Base-by-base conservation (phyloP, 176 grass and related monocot genomes). In the Oryza glumipatula region DNA sequence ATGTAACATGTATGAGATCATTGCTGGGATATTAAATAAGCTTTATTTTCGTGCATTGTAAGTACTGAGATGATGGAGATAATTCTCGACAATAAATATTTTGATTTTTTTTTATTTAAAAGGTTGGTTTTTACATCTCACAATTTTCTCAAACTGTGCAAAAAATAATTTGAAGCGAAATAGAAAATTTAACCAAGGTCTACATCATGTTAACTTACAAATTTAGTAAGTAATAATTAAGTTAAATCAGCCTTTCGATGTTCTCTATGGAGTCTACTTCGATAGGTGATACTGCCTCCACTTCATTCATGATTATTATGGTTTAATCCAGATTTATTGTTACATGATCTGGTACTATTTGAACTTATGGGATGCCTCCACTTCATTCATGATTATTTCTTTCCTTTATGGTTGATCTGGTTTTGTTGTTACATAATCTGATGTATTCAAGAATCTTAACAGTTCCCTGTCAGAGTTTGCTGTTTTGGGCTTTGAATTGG, bases 391-490 rank as follows among this genome's bases (percentile, higher is more conserved):
- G 8, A 63, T 26, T 76, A 33, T 22, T 13, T 71, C 9, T 65
- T 41, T 26, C 9, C 2, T 58, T 67, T 28, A 56, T 77, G 38
- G 35, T 67, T 17, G 9, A 65, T 74, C 73, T 76, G 33, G 23
- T 21, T 72, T 86, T 82, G 38, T 58, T 80, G 49, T 77, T 32
- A 52, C 4, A 72, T 79, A 60, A 74, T 33, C 61, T 83, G 70
- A 61, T 84, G 21, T 83, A 73, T 83, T 74, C 47, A 68, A 74
- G 15, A 48, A 22, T 79, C 74, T 89, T n/a, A 81, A 63, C 94
- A 99, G 97, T 94, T 99, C 97, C 65, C 88, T 99, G 46, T 99
- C 97, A 82, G 94, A 96, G 70, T 99, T 99, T 84, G 94, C 97
- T 78, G 97, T 99, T 80, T 51, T 99, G 76, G 97, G 97, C 60